phyloP scores from a whole-genome alignment of 768 basidiomycete species.

The Naganishia vaughanmartiniae region DNA sequence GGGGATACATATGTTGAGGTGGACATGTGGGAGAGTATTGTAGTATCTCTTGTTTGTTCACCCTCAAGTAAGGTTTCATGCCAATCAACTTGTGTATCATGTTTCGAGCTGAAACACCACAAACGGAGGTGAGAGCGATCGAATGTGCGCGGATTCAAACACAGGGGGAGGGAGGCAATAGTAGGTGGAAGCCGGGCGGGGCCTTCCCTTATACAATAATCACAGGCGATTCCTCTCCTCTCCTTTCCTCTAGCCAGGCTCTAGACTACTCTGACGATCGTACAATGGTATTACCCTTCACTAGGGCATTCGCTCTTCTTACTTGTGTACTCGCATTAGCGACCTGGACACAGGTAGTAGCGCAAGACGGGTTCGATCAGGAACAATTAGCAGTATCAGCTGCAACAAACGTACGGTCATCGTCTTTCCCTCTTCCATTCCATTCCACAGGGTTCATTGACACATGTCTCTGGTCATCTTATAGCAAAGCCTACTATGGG shows the following conservation, averaged over 20 bases:
- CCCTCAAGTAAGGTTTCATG: too few species aligned
- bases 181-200: slow-evolving; percentile 2
- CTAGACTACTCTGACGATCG: neutral
- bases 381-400: slow-evolving; percentile 19
- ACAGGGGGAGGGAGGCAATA: neutral
- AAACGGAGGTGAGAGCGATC: neutral
- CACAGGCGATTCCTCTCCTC: neutral
- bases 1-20: neutral
- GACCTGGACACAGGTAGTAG: neutral
- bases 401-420: neutral
- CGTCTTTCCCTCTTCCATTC: too few species aligned
- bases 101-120: slow-evolving; percentile 20
- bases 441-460: neutral
- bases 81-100: too few species aligned
- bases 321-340: neutral
- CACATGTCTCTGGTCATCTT: neutral
- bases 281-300: neutral
- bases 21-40: slow-evolving; percentile 9
- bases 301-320: neutral
- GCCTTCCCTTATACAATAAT: neutral
- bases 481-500: slow-evolving; percentile 63
- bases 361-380: neutral
- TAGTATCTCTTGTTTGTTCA: too few species aligned
- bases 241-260: neutral
- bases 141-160: neutral